Base-by-base conservation (phyloP, 2,329 filamentous ascomycete genomes). In the Neonectria faginata region DNA sequence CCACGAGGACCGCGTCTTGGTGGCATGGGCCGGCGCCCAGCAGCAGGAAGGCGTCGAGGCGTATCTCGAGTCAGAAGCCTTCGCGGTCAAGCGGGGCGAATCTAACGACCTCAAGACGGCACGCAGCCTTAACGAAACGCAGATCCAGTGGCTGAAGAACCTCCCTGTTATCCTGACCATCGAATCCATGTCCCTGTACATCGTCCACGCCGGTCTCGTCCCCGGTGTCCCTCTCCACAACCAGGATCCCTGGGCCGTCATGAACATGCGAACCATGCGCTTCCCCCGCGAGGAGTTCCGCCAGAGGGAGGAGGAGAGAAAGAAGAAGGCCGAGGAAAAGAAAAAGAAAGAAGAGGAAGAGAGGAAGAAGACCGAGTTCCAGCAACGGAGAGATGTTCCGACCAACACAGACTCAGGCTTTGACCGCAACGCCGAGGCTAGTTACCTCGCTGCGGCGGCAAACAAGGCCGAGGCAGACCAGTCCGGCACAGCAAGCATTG, bases 181-280 rank as follows among this genome's bases (percentile, higher is more conserved):
- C 33, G 91, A 92, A n/a, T 75, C 82, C 14, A 79, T 94, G 39
- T 81, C 84, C 1, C 86, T 90, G 39, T 84, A 90, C 62, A 83
- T 97, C 5, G 95, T 94, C 7, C 96, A 98, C 80, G 95, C 88
- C 0, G 96, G 96, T 1, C 84, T 98, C 2, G 89, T 96, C 0
- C 93, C 95, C 0, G 91, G 89, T 5, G 81, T 97, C 0, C 78
- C 86, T 0, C 83, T 97, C 14, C 83, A 90, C 50, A 82, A 86
- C 56, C 95, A 91, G 71, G 85, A 97, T 77, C 91, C 94, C 0
- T 89, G 88, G 77, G 90, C 91, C 56, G 91, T 92, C 44, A 97
- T 97, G 94, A 96, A 93, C 75, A 97, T 99, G 92, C 89, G 94
- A 61, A 92, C 89, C 7, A 86, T 97, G 58, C 84, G 92, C 70